Evolutionary conservation across 83 land plant genomes (phyloP).

Genomic region (Larix sibirica): DNA sequence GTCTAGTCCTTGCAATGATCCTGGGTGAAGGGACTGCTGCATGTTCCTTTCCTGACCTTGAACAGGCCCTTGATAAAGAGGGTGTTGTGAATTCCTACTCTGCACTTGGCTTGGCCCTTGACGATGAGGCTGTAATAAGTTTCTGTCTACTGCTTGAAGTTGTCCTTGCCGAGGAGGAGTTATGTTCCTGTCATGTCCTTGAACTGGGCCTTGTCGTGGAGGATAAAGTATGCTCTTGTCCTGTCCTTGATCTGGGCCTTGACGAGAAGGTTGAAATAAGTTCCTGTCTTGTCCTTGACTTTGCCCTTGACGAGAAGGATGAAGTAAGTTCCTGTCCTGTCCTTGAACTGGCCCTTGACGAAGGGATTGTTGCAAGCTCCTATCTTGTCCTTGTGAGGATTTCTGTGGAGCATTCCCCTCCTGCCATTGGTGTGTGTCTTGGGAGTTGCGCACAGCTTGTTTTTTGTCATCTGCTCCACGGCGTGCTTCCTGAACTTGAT

Average conservation of each 20-base stretch:
- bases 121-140: not conserved
- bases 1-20: constrained; percentile 10
- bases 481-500: constrained; percentile 1
- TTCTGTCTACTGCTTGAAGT: not conserved
- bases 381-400: constrained; percentile 20
- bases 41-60: constrained; percentile 15
- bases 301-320: constrained; percentile 14
- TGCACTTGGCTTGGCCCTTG: constrained; percentile 20
- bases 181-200: constrained; percentile 15
- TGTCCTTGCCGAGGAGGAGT: constrained; percentile 19
- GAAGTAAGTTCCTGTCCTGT: constrained; percentile 14
- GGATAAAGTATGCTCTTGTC: constrained; percentile 13
- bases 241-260: constrained; percentile 1
- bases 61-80: constrained; percentile 9
- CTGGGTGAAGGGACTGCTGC: constrained; percentile 16
- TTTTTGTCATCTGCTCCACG: constrained; percentile 8
- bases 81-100: constrained; percentile 14
- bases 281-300: constrained; percentile 2
- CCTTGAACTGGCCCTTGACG: constrained; percentile 7
- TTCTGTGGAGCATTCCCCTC: constrained; percentile 10
- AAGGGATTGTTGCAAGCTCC: constrained; percentile 14
- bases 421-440: not conserved
- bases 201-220: constrained; percentile 19
- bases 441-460: not conserved
- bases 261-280: constrained; percentile 13